Evolutionary conservation across 306 rosid species (phyloP).

Genomic region (Trichosanthes truncata): DNA sequence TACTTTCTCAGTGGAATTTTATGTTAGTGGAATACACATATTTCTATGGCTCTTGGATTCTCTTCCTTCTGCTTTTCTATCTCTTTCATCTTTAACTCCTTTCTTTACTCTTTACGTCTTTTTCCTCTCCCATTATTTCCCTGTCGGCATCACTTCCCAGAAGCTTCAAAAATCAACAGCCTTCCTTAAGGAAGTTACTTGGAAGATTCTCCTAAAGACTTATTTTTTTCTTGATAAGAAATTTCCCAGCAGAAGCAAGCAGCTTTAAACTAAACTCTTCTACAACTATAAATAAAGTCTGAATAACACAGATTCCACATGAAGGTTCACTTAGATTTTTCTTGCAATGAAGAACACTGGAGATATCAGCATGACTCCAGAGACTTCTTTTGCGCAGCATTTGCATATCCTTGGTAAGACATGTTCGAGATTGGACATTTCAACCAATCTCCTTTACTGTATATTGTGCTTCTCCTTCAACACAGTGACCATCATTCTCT

Average conservation of each 20-base stretch:
- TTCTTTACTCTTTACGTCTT: background rate
- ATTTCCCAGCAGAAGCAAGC: background rate
- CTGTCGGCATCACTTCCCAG: constrained; percentile 2
- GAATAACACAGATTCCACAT: background rate
- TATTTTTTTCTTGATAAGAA: background rate
- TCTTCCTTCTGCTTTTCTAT: background rate
- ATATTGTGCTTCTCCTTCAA: constrained; percentile 1
- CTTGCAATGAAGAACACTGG: background rate
- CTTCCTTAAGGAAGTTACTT: background rate
- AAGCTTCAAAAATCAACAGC: background rate
- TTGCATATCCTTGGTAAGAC: background rate
- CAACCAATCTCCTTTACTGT: background rate
- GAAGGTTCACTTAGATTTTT: background rate
- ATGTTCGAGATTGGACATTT: background rate
- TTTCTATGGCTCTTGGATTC: background rate
- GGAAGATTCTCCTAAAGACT: background rate
- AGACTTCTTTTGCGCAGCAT: background rate
- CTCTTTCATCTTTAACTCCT: background rate
- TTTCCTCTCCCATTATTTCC: background rate
- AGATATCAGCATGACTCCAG: background rate
- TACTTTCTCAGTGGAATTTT: background rate
- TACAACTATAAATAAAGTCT: background rate
- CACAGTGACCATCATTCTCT: constrained; percentile 3
- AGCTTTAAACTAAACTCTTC: background rate
- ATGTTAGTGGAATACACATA: background rate